These are phyloP conservation scores for Psidium guajava DNA, from an alignment of 345 rosid species.

Conservation along the genomic window DNA sequence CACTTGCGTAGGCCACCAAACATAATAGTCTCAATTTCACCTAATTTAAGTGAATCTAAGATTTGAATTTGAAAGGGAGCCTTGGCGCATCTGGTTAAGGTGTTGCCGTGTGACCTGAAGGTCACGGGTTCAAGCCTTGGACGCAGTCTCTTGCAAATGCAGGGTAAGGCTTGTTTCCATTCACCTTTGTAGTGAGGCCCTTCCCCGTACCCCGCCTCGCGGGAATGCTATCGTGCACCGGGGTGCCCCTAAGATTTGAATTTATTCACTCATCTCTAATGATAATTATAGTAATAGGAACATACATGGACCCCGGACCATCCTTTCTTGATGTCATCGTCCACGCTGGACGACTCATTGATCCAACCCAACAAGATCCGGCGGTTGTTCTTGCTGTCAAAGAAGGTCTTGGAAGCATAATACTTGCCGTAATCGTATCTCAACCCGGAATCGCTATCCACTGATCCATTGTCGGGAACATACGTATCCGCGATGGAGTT, in stretches of 20 bases:
- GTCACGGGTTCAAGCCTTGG: too few relatives aligned
- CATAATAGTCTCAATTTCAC: background rate
- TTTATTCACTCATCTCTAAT: background rate
- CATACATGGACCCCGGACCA: slow-evolving; percentile 60
- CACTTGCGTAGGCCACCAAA: background rate
- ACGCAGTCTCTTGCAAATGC: too few relatives aligned
- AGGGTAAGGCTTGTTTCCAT: too few relatives aligned
- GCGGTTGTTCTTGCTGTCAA: slow-evolving; percentile 21
- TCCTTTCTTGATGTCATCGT: slow-evolving; percentile 22
- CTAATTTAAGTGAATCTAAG: background rate
- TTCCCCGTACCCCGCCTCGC: too few relatives aligned
- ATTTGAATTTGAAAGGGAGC: background rate
- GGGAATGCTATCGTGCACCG: too few relatives aligned
- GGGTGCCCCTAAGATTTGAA: background rate
- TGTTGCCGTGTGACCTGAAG: too few relatives aligned
- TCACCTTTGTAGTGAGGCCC: too few relatives aligned
- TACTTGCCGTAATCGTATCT: slow-evolving; percentile 51
- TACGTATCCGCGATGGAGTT: slow-evolving; percentile 12
- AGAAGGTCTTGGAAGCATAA: slow-evolving; percentile 60
- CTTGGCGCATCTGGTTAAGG: too few relatives aligned
- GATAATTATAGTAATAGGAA: background rate
- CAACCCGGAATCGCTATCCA: slow-evolving; percentile 19
- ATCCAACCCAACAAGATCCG: slow-evolving; percentile 56
- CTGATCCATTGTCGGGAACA: slow-evolving; percentile 10
- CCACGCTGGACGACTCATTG: slow-evolving; percentile 24